Conservation (phyloP, 257 asterid species). For the Solanum sitiens region DNA sequence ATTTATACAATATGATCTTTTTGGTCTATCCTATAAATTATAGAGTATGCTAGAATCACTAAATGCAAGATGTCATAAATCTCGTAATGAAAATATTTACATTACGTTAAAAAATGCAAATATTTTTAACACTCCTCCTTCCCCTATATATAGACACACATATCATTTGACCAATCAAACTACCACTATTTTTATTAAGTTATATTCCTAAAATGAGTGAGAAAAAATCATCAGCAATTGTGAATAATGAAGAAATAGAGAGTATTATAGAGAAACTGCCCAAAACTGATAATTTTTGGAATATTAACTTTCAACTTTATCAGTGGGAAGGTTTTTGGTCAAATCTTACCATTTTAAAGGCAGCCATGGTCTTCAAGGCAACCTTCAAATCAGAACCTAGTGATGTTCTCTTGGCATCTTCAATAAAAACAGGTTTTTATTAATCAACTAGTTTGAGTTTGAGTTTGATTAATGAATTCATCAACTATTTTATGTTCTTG, state of each 20-base stretch:
- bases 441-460: background rate
- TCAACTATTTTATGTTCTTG: background rate
- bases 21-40: too few relatives aligned
- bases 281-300: background rate
- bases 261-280: background rate
- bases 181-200: background rate
- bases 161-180: background rate
- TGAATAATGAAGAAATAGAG: background rate
- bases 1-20: too few relatives aligned
- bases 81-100: too few relatives aligned
- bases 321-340: background rate
- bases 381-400: background rate
- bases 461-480: background rate
- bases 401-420: background rate
- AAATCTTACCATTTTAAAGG: rapidly evolving
- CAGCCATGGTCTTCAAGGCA: background rate
- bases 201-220: background rate
- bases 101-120: too few relatives aligned
- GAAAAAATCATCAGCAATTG: background rate
- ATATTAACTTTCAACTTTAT: background rate
- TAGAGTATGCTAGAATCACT: too few relatives aligned
- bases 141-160: background rate
- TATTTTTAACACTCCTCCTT: background rate
- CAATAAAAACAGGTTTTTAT: background rate
- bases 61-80: too few relatives aligned